Evolutionary conservation across 2,329 filamentous ascomycete species (phyloP).

Genomic region (Leptographium radiaticola): DNA sequence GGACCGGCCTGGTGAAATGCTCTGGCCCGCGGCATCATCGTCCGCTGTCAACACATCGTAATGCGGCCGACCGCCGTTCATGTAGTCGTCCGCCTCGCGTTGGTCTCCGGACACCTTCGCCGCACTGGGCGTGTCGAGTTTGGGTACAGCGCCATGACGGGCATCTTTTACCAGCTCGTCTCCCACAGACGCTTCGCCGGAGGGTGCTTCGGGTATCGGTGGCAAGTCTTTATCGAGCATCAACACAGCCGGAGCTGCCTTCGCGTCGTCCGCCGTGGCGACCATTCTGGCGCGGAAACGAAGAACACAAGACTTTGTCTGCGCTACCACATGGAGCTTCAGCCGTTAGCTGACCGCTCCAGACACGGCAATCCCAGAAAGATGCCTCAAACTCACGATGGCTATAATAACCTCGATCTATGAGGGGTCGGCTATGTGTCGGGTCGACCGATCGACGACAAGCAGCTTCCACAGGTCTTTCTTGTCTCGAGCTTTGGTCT

Average conservation of each 20-base stretch:
- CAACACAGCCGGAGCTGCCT: neutral
- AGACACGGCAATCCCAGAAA: too few species aligned
- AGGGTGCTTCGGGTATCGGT: slow-evolving; percentile 7
- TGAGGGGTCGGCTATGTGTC: too few species aligned
- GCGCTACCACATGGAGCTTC: neutral
- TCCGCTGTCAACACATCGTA: slow-evolving; percentile 5
- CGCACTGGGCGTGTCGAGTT: too few species aligned
- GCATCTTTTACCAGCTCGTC: neutral
- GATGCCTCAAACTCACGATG: too few species aligned
- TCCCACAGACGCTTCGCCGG: neutral
- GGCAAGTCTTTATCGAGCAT: slow-evolving; percentile 11
- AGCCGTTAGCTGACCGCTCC: neutral
- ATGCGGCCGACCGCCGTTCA: slow-evolving; percentile 23
- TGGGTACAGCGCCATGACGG: neutral
- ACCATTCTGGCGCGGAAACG: neutral
- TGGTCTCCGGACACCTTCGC: neutral
- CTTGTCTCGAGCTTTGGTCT: too few species aligned
- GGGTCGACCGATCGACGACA: too few species aligned
- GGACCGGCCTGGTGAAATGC: neutral
- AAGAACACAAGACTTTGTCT: neutral
- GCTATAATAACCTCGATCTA: too few species aligned
- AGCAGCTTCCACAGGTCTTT: too few species aligned
- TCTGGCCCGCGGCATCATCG: neutral
- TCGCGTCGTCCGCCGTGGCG: neutral
- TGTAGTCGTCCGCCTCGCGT: slow-evolving; percentile 22